Evolutionary conservation across 495 filamentous ascomycete species (phyloP).

Genomic region (Tuber borchii): DNA sequence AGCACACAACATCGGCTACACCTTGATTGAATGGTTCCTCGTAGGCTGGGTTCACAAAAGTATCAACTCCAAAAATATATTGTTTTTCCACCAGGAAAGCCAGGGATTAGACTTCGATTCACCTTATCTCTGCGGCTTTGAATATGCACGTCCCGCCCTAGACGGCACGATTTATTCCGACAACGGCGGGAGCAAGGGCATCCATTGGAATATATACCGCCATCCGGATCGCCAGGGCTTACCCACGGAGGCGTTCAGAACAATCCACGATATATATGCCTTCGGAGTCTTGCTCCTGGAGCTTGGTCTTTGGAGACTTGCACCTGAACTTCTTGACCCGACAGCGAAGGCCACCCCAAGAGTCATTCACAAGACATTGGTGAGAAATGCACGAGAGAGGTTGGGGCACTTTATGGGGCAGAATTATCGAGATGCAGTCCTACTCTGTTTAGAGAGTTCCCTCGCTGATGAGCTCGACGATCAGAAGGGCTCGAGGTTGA

Average conservation of each 20-base stretch:
- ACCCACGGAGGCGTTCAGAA: conserved; percentile 26
- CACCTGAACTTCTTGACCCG: neutral
- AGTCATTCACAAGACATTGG: conserved; percentile 11
- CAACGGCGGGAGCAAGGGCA: neutral
- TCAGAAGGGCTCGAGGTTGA: conserved; percentile 19
- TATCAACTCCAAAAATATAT: conserved; percentile 42
- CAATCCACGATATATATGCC: neutral
- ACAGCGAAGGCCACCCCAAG: neutral
- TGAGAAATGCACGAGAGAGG: conserved; percentile 12
- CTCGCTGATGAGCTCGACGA: conserved; percentile 6
- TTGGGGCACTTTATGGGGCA: conserved; percentile 24
- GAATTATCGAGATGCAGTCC: conserved; percentile 18
- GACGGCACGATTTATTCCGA: no score
- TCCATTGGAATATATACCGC: conserved; percentile 26
- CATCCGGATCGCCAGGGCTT: conserved; percentile 34
- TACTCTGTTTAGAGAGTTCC: conserved; percentile 15
- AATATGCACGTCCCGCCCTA: conserved; percentile 21
- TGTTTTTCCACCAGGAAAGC: conserved; percentile 35
- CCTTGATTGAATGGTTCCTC: conserved; percentile 29
- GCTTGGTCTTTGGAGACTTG: conserved; percentile 32
- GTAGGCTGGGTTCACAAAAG: conserved; percentile 44
- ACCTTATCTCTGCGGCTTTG: conserved; percentile 22
- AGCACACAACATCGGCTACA: conserved; percentile 18
- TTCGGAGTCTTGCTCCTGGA: conserved; percentile 23
- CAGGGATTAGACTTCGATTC: conserved; percentile 13